Evolutionary conservation across 2,329 filamentous ascomycete genomes (phyloP).

Genomic region (Aureobasidium sp.): DNA sequence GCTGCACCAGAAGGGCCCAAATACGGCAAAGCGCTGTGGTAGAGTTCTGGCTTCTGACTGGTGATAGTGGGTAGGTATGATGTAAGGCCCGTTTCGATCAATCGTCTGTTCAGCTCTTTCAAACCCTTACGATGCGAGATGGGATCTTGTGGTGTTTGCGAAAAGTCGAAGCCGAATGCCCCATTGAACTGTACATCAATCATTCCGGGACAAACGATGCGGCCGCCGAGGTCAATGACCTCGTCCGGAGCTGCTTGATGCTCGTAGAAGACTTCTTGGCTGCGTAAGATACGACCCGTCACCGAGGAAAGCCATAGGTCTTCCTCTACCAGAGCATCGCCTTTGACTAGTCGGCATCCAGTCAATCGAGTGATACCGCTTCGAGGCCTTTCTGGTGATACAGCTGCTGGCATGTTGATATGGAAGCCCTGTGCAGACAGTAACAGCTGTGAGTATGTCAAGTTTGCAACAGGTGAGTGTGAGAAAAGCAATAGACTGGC

Average conservation of each 20-base stretch:
- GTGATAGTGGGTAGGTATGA: slow-evolving; percentile 81
- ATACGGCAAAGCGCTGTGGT: slow-evolving; percentile 71
- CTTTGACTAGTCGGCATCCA: slow-evolving; percentile 72
- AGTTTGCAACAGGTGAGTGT: background rate
- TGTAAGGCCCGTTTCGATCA: slow-evolving; percentile 77
- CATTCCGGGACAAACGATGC: slow-evolving; percentile 76
- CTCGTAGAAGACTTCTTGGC: slow-evolving; percentile 59
- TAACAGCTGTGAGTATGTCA: background rate
- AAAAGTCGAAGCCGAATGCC: slow-evolving; percentile 89
- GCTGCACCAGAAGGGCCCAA: slow-evolving; percentile 62
- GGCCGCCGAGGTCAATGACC: slow-evolving; percentile 71
- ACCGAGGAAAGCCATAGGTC: slow-evolving; percentile 85
- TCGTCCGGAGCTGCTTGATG: slow-evolving; percentile 62
- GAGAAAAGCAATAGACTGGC: background rate
- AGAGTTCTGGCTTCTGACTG: slow-evolving; percentile 73
- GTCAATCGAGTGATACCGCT: slow-evolving; percentile 52
- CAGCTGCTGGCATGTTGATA: slow-evolving; percentile 33
- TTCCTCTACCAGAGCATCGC: slow-evolving; percentile 59
- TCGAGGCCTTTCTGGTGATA: slow-evolving; percentile 32
- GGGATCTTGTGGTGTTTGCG: slow-evolving; percentile 53
- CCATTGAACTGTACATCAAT: slow-evolving; percentile 92
- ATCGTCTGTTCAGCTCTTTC: slow-evolving; percentile 59
- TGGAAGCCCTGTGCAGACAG: background rate
- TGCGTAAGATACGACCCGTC: slow-evolving; percentile 74
- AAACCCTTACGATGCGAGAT: slow-evolving; percentile 70